Conservation (phyloP, 192 early-diverging fungal species). For the Linnemannia hyalina region DNA sequence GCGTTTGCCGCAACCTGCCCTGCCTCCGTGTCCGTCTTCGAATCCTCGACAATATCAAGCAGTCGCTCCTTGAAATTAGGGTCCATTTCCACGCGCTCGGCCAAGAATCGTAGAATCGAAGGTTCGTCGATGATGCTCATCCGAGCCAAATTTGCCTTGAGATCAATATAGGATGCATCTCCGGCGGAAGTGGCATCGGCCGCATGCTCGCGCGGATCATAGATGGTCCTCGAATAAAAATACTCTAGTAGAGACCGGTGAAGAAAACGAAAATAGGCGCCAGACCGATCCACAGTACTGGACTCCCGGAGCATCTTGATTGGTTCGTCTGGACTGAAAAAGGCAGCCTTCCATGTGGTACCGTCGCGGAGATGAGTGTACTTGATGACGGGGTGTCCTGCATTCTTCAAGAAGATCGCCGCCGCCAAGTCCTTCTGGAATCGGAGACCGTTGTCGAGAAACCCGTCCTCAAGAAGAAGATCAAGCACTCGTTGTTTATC, state of each 20-base stretch:
- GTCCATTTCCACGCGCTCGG: neutral
- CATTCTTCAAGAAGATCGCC: neutral
- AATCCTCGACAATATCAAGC: neutral
- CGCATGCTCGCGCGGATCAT: neutral
- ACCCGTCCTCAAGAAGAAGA: too few species aligned
- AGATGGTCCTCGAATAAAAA: neutral
- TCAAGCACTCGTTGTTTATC: too few species aligned
- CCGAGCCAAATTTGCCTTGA: too few species aligned
- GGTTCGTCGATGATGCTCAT: neutral
- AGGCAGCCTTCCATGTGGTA: neutral
- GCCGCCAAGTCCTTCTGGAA: neutral
- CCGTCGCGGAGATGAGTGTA: neutral
- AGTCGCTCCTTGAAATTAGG: neutral
- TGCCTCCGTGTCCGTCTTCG: neutral
- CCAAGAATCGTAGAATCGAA: neutral
- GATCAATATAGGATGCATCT: too few species aligned
- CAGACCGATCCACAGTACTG: neutral
- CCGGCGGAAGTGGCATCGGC: neutral
- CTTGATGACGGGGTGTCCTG: neutral
- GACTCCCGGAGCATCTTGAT: too few species aligned
- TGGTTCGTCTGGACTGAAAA: neutral
- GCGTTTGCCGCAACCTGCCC: slow-evolving; percentile 1
- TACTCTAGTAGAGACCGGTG: neutral
- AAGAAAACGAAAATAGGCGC: neutral
- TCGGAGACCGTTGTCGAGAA: too few species aligned